These are phyloP conservation scores for Puccinia polysora DNA, from an alignment of 1,284 basidiomycete genomes.

Conservation along the genomic window DNA sequence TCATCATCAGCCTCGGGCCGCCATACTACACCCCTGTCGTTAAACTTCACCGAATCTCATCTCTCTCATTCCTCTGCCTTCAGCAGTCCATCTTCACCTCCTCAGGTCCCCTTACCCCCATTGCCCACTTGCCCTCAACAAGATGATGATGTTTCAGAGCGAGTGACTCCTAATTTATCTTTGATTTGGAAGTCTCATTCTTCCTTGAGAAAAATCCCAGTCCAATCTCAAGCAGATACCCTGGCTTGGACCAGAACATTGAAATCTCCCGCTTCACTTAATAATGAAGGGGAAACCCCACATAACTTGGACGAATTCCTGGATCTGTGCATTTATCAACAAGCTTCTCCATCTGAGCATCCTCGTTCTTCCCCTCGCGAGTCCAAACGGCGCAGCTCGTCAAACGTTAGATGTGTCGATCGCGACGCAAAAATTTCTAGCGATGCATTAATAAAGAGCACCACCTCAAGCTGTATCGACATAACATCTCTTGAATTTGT, in stretches of 20 bases:
- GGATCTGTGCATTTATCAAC: background rate
- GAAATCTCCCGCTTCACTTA: background rate
- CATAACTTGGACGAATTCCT: background rate
- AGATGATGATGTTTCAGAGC: background rate
- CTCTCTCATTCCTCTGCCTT: background rate
- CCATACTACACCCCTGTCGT: too few species aligned
- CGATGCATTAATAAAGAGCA: too few species aligned
- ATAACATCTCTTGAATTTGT: too few species aligned
- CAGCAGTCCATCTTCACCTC: conserved; percentile 2
- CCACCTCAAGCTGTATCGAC: too few species aligned
- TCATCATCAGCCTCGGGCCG: background rate
- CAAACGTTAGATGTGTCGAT: too few species aligned
- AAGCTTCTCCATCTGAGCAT: background rate
- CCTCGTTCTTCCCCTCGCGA: background rate
- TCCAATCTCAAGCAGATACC: background rate
- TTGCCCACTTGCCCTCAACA: background rate
- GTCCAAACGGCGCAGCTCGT: background rate
- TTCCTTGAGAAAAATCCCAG: background rate
- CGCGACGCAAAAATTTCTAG: too few species aligned
- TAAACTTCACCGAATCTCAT: too few species aligned
- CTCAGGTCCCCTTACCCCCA: conserved; percentile 32
- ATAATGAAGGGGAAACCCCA: background rate
- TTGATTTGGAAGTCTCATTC: background rate
- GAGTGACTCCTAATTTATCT: background rate
- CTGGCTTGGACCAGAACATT: background rate